phyloP scores from a whole-genome alignment of 2,329 filamentous ascomycete species.

The Ceratocystis diversiconidia region DNA sequence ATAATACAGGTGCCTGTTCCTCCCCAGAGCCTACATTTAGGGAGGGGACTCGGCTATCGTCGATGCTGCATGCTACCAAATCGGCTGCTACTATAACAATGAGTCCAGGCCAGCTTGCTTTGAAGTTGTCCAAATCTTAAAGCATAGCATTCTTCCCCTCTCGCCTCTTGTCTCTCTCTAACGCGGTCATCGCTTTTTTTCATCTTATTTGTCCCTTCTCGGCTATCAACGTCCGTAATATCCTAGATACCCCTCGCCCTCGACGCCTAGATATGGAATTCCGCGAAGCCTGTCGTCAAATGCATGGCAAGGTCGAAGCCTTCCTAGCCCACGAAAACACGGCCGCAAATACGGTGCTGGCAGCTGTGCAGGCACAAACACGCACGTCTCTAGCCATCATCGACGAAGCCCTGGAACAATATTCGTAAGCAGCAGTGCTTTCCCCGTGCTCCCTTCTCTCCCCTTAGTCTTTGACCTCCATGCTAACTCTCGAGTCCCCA shows the following conservation, averaged over 20 bases:
- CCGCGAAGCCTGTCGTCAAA: conserved; percentile 34
- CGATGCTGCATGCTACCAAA: not conserved
- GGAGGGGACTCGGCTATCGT: not conserved
- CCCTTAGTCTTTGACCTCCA: not conserved
- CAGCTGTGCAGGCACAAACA: conserved; percentile 59
- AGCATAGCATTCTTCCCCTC: not conserved
- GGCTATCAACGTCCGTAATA: too few species aligned
- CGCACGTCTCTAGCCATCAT: conserved; percentile 59
- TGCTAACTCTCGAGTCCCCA: conserved; percentile 1
- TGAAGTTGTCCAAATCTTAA: not conserved
- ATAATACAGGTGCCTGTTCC: not conserved
- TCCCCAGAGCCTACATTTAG: not conserved
- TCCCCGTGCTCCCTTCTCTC: conserved; percentile 6
- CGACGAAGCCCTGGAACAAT: conserved; percentile 57
- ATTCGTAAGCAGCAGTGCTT: conserved; percentile 42
- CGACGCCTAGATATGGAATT: conserved; percentile 20
- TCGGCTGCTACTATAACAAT: not conserved
- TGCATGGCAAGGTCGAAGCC: conserved; percentile 45
- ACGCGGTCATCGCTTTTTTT: not conserved
- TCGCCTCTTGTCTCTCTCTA: not conserved
- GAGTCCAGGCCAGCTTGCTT: not conserved
- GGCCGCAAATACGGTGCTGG: conserved; percentile 34
- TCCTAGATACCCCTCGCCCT: not conserved
- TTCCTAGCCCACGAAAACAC: conserved; percentile 50
- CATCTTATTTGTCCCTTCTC: not conserved